Conservation (phyloP, 2,329 filamentous ascomycete genomes). For the Byssothecium circinans region DNA sequence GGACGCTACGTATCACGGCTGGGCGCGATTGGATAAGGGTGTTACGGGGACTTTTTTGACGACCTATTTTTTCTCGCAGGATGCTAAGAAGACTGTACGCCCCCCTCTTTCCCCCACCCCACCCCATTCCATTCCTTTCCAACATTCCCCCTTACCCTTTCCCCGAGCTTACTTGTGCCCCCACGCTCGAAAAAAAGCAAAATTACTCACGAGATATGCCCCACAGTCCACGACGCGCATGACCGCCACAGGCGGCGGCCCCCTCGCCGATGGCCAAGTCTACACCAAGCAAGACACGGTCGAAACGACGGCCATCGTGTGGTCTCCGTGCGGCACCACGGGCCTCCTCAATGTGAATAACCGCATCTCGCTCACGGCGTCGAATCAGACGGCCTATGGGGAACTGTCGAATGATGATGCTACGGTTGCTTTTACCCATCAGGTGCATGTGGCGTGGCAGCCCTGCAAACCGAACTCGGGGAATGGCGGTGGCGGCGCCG, state of each 20-base stretch:
- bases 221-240: constrained; percentile 26
- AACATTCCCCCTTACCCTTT: background rate
- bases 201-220: too few relatives aligned
- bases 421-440: constrained; percentile 40
- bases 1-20: constrained; percentile 42
- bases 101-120: too few relatives aligned
- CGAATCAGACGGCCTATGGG: constrained; percentile 22
- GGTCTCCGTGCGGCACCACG: constrained; percentile 38
- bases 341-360: constrained; percentile 41
- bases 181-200: too few relatives aligned
- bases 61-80: constrained; percentile 43
- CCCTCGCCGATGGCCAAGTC: constrained; percentile 44
- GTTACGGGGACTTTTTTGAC: constrained; percentile 40
- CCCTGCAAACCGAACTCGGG: constrained; percentile 27
- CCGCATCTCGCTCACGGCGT: constrained; percentile 30
- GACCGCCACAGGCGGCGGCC: constrained; percentile 36
- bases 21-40: constrained; percentile 36
- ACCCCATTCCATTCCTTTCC: background rate
- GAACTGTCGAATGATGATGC: constrained; percentile 40
- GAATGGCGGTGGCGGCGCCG: constrained; percentile 11
- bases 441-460: constrained; percentile 39
- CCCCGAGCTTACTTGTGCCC: background rate
- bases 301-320: constrained; percentile 38
- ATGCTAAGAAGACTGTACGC: constrained; percentile 32
- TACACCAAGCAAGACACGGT: constrained; percentile 51